phyloP scores from a whole-genome alignment of 2,329 filamentous ascomycete genomes.

The Clarireedia paspali region DNA sequence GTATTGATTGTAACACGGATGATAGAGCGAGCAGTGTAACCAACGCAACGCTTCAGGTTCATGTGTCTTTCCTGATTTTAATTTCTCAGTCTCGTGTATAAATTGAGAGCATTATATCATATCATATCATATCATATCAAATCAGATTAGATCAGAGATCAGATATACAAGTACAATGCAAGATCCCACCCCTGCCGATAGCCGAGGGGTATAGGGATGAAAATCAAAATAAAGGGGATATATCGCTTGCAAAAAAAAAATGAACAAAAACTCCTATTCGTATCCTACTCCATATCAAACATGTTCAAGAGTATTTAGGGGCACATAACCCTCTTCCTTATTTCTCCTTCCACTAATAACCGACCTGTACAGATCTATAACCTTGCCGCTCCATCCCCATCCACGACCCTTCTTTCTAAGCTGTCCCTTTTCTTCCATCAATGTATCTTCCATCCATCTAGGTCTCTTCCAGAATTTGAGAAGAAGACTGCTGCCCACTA shows the following conservation, averaged over 20 bases:
- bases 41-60: not conserved
- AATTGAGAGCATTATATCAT: not conserved
- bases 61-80: too few relatives aligned
- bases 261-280: not conserved
- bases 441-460: constrained; percentile 72
- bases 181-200: too few relatives aligned
- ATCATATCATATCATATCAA: not conserved
- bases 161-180: constrained; percentile 41
- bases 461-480: constrained; percentile 84
- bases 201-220: not conserved
- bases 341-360: constrained; percentile 32
- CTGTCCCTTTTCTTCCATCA: constrained; percentile 52
- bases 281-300: not conserved
- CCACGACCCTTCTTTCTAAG: constrained; percentile 23
- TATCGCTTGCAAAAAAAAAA: not conserved
- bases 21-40: not conserved
- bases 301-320: constrained; percentile 35
- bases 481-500: constrained; percentile 75
- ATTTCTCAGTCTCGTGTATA: not conserved
- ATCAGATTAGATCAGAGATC: constrained; percentile 20
- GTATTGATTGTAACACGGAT: too few relatives aligned
- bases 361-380: constrained; percentile 34
- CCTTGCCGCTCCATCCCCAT: constrained; percentile 34
- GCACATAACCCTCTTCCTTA: constrained; percentile 51
- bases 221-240: not conserved